phyloP scores from a whole-genome alignment of 345 rosid genomes.

The Nasturtium officinale region DNA sequence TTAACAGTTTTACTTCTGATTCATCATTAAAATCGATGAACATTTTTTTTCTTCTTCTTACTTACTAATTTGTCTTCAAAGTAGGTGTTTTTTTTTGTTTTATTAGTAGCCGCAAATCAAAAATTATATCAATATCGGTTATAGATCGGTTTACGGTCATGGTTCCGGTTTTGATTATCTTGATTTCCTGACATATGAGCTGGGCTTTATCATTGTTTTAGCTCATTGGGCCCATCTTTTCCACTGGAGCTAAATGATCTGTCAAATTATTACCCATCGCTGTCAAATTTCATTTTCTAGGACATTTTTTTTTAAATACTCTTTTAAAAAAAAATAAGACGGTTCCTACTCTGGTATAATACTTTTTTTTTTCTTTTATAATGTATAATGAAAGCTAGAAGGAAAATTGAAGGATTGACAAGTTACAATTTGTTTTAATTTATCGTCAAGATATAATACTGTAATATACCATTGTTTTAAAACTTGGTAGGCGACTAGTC shows the following conservation, averaged over 20 bases:
- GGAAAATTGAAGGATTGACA: too few species aligned
- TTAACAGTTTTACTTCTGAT: too few species aligned
- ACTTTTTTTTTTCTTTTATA: too few species aligned
- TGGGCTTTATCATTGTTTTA: not conserved
- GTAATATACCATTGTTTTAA: too few species aligned
- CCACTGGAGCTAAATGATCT: not conserved
- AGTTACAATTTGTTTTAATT: too few species aligned
- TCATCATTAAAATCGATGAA: too few species aligned
- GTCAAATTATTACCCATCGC: slow-evolving; percentile 3
- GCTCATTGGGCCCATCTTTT: slow-evolving; percentile 11
- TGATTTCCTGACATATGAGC: not conserved
- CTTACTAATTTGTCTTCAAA: too few species aligned
- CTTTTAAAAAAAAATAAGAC: not conserved
- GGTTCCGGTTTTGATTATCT: not conserved
- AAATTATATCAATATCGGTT: not conserved
- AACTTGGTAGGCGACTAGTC: too few species aligned
- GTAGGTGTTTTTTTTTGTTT: too few species aligned
- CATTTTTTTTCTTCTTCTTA: too few species aligned
- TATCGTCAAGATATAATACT: not conserved
- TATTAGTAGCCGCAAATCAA: not conserved
- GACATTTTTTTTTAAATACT: not conserved
- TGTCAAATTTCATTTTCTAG: slow-evolving; percentile 14
- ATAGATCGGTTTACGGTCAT: not conserved
- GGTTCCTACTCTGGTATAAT: slow-evolving; percentile 3
- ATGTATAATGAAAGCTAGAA: too few species aligned